Conservation (phyloP, 768 basidiomycete genomes). For the Termitomyces sp. region DNA sequence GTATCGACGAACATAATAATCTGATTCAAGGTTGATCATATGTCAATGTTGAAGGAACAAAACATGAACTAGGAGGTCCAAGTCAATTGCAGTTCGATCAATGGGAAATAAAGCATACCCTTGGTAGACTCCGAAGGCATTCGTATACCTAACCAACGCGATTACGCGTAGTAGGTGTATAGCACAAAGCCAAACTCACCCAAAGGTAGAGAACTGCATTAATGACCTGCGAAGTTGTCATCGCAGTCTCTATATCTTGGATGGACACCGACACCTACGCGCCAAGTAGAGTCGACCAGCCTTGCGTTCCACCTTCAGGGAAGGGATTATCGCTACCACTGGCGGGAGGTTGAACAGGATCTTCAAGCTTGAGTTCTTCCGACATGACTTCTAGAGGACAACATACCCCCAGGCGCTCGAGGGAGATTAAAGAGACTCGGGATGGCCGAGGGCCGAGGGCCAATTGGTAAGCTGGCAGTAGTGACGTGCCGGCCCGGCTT, state of each 20-base stretch:
- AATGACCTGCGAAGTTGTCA: too few species aligned
- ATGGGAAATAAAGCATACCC: not conserved
- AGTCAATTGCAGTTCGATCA: not conserved
- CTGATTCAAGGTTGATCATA: conserved; percentile 11
- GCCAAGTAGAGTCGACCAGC: not conserved
- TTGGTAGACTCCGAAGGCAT: not conserved
- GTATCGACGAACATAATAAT: conserved; percentile 34
- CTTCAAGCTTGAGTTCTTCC: not conserved
- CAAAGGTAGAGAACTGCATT: too few species aligned
- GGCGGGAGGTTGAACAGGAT: not conserved
- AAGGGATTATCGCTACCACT: too few species aligned
- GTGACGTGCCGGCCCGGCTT: too few species aligned
- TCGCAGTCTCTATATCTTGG: too few species aligned
- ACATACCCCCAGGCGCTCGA: too few species aligned
- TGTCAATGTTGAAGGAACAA: not conserved
- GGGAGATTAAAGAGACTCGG: not conserved
- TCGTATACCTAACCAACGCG: not conserved
- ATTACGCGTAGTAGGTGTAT: too few species aligned
- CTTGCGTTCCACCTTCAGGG: not conserved
- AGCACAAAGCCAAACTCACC: too few species aligned
- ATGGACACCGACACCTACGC: too few species aligned
- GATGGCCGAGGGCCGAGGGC: not conserved
- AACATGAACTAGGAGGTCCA: not conserved
- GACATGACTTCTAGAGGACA: not conserved
- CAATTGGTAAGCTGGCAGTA: too few species aligned